Conservation (phyloP, 805 yeast species). For the Debaryomyces hansenii region DNA sequence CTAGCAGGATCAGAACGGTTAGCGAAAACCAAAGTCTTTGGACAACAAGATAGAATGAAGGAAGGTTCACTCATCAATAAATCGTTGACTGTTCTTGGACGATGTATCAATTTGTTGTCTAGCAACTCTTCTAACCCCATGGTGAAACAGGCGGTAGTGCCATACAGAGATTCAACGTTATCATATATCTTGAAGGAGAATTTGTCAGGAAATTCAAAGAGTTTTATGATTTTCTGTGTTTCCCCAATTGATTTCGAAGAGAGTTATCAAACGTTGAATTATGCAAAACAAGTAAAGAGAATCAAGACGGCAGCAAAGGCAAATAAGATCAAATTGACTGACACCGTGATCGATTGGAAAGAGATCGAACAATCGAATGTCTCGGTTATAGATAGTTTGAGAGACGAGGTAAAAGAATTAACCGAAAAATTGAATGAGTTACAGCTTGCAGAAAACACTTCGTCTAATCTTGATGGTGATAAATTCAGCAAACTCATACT, state of each 20-base stretch:
- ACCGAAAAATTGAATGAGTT: conserved; percentile 19
- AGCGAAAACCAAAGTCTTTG: conserved; percentile 59
- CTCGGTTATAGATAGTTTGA: conserved; percentile 25
- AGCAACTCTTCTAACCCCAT: conserved; percentile 34
- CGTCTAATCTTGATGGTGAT: not conserved
- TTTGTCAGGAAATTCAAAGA: conserved; percentile 83
- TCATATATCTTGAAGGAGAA: conserved; percentile 77
- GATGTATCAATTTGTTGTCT: conserved; percentile 54
- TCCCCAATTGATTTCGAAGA: conserved; percentile 81
- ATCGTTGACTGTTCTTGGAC: conserved; percentile 73
- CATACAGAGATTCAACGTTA: conserved; percentile 72
- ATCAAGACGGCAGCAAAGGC: conserved; percentile 62
- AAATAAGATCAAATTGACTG: conserved; percentile 28
- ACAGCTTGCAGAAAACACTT: conserved; percentile 9
- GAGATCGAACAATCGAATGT: conserved; percentile 24
- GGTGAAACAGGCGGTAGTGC: conserved; percentile 43
- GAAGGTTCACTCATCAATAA: conserved; percentile 81
- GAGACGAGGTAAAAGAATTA: conserved; percentile 31
- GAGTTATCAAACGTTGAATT: conserved; percentile 70
- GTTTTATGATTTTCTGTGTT: conserved; percentile 83
- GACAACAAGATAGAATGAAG: conserved; percentile 52
- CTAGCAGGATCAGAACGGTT: conserved; percentile 83
- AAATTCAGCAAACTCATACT: conserved; percentile 25
- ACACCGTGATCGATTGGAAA: conserved; percentile 33
- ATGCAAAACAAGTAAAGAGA: conserved; percentile 74